Percentiles rank a stretch among this genome's conserved stretches.
These are phyloP conservation scores for Nepenthes gracilis DNA, from an alignment of 148 eudicot species.

Conservation along the genomic window DNA sequence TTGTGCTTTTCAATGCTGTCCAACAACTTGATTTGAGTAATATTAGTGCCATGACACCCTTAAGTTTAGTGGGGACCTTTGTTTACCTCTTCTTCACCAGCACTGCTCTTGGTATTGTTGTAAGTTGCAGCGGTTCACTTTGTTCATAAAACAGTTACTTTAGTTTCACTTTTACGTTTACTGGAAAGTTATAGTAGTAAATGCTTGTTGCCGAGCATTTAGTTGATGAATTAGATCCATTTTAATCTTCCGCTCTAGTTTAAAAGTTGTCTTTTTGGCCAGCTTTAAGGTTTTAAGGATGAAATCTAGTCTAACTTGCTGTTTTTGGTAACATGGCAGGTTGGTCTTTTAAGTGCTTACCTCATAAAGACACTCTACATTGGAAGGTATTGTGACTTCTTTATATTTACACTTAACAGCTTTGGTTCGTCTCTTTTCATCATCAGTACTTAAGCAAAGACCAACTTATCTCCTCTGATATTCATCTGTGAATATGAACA, in stretches of 20 bases:
- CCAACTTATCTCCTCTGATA: too few species aligned
- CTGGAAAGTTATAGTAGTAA: not conserved
- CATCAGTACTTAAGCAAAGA: not conserved
- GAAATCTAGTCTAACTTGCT: constrained; percentile 9
- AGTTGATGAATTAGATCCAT: too few species aligned
- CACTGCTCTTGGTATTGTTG: constrained; percentile 60
- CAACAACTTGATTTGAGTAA: constrained; percentile 60
- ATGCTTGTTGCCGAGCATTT: not conserved
- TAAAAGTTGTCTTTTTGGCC: not conserved
- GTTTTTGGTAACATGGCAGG: constrained; percentile 28
- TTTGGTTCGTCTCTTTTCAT: too few species aligned
- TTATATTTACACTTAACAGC: not conserved
- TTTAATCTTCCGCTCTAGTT: not conserved
- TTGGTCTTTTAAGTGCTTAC: constrained; percentile 79
- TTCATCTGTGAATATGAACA: too few species aligned
- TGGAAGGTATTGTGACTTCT: constrained; percentile 43
- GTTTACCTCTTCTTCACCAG: constrained; percentile 65
- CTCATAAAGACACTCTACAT: constrained; percentile 78
- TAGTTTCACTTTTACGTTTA: not conserved
- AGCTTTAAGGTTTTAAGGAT: not conserved
- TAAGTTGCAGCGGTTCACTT: constrained; percentile 21
- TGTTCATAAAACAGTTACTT: too few species aligned
- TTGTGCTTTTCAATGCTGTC: constrained; percentile 90
- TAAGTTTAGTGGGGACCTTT: constrained; percentile 65
- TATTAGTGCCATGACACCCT: constrained; percentile 30